These are phyloP conservation scores for Nicotiana rustica DNA, from an alignment of 305 asterid species.

Conservation along the genomic window DNA sequence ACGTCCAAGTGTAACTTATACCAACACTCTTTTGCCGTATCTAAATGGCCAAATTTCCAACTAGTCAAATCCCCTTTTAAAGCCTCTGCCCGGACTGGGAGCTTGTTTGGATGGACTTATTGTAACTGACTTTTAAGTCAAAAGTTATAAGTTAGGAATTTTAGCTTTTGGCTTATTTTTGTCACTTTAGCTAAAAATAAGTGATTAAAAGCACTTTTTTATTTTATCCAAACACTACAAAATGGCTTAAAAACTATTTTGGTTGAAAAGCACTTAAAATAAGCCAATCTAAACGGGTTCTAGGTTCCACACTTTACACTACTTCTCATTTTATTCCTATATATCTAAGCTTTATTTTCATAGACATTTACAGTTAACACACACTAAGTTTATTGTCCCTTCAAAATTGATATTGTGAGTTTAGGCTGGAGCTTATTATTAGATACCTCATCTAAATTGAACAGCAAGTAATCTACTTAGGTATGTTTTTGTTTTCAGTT, in stretches of 20 bases:
- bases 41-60: background rate
- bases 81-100: background rate
- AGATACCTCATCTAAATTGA: background rate
- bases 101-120: background rate
- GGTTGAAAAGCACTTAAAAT: too few species aligned
- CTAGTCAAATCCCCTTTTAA: background rate
- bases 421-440: background rate
- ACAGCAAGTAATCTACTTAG: slow-evolving; percentile 36
- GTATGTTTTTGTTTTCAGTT: slow-evolving; percentile 62
- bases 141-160: too few species aligned
- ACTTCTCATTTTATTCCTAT: background rate
- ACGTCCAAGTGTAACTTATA: background rate
- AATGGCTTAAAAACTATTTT: too few species aligned
- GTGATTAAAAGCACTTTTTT: too few species aligned
- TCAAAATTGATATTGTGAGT: background rate
- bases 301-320: background rate
- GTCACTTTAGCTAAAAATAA: too few species aligned
- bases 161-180: too few species aligned
- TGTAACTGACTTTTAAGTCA: too few species aligned
- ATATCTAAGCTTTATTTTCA: background rate
- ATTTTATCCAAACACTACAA: too few species aligned
- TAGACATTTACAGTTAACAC: background rate
- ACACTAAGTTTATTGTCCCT: background rate
- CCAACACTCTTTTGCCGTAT: background rate
- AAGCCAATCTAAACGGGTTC: too few species aligned